Evolutionary conservation across 2,329 filamentous ascomycete genomes (phyloP).

Genomic region (Colletotrichum tofieldiae): DNA sequence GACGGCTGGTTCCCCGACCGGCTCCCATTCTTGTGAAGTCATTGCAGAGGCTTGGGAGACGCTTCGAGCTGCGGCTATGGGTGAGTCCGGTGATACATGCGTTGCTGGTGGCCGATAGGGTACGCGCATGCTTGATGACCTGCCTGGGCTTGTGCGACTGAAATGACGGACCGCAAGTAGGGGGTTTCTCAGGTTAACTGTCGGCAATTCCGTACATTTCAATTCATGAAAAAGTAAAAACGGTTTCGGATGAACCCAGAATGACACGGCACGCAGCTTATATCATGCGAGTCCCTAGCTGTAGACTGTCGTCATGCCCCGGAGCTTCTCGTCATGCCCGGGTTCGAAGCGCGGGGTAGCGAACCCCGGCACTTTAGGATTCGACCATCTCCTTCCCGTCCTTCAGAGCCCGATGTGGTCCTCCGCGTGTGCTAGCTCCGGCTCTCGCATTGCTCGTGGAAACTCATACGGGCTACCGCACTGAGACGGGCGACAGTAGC

Average conservation of each 20-base stretch:
- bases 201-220: neutral
- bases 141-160: neutral
- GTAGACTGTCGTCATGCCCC: neutral
- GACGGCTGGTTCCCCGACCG: neutral
- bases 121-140: conserved; percentile 20
- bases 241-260: neutral
- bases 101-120: neutral
- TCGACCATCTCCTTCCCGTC: neutral
- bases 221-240: too few species aligned
- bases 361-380: neutral
- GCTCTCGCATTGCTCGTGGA: neutral
- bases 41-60: neutral
- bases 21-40: neutral
- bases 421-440: neutral
- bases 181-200: too few species aligned
- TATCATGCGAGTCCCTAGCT: neutral
- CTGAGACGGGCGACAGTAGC: neutral
- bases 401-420: neutral
- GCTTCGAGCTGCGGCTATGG: neutral
- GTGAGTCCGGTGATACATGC: neutral
- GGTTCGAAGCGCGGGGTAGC: conserved; percentile 10
- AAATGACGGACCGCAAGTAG: neutral
- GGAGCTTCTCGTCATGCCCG: neutral
- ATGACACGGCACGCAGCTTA: neutral
- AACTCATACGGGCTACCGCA: neutral